Percentiles rank a stretch among this genome's conserved stretches.
Conservation (phyloP, 2,329 filamentous ascomycete genomes). For the Capronia americana region DNA sequence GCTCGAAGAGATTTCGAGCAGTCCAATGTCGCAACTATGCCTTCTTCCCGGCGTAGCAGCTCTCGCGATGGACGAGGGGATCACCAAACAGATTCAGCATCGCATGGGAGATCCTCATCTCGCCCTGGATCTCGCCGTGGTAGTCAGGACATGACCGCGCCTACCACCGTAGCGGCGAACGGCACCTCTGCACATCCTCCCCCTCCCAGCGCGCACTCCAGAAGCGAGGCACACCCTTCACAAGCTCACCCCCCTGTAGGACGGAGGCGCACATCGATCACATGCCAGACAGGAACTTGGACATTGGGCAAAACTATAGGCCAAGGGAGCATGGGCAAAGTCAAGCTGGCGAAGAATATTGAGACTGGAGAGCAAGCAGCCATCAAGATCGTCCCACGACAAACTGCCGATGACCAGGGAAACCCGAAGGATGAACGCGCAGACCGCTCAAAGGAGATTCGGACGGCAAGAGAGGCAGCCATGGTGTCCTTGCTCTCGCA, state of each 20-base stretch:
- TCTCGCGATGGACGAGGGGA: slow-evolving; percentile 65
- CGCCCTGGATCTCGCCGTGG: slow-evolving; percentile 51
- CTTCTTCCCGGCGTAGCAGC: slow-evolving; percentile 63
- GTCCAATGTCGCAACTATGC: slow-evolving; percentile 66
- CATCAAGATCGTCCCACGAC: slow-evolving; percentile 94
- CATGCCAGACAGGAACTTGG: slow-evolving; percentile 90
- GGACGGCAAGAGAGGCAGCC: slow-evolving; percentile 91
- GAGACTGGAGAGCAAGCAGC: slow-evolving; percentile 94
- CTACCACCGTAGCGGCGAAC: slow-evolving; percentile 60
- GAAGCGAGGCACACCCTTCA: slow-evolving; percentile 56
- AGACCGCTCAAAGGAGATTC: slow-evolving; percentile 94
- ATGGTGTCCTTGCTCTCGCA: slow-evolving; percentile 95
- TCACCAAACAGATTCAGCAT: slow-evolving; percentile 63
- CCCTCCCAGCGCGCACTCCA: slow-evolving; percentile 50
- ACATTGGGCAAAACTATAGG: slow-evolving; percentile 95
- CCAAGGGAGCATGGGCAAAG: slow-evolving; percentile 98
- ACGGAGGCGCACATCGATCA: slow-evolving; percentile 77
- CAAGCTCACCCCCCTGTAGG: slow-evolving; percentile 51
- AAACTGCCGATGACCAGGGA: slow-evolving; percentile 82
- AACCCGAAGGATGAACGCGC: slow-evolving; percentile 79
- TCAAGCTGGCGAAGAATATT: slow-evolving; percentile 90
- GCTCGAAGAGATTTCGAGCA: slow-evolving; percentile 76
- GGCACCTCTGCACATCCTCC: slow-evolving; percentile 58
- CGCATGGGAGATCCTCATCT: slow-evolving; percentile 51
- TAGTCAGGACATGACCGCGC: slow-evolving; percentile 54